Conservation (phyloP, 176 grass and related monocot species). For the Urochloa ruziziensis region DNA sequence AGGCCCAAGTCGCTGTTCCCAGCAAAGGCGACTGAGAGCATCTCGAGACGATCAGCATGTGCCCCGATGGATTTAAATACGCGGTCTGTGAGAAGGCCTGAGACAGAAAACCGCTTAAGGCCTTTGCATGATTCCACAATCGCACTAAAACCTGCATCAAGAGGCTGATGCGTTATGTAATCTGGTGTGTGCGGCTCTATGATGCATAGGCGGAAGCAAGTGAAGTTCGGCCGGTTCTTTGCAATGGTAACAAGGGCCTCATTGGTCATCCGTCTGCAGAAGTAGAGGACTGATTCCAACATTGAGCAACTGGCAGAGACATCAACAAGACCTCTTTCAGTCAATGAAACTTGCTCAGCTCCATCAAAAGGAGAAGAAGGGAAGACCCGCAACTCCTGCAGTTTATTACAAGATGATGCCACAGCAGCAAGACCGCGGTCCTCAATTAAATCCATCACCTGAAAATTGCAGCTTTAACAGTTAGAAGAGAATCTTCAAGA, state of each 20-base stretch:
- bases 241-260: slow-evolving; percentile 60
- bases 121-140: slow-evolving; percentile 70
- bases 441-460: slow-evolving; percentile 77
- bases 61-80: slow-evolving; percentile 71
- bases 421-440: slow-evolving; percentile 57
- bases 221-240: slow-evolving; percentile 65
- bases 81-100: slow-evolving; percentile 60
- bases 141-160: slow-evolving; percentile 69
- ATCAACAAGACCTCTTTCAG: slow-evolving; percentile 66
- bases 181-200: slow-evolving; percentile 62
- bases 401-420: slow-evolving; percentile 62
- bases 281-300: slow-evolving; percentile 68
- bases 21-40: slow-evolving; percentile 68
- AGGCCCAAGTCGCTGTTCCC: slow-evolving; percentile 60
- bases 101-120: slow-evolving; percentile 58
- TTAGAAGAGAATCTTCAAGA: slow-evolving; percentile 1
- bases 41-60: slow-evolving; percentile 64
- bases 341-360: slow-evolving; percentile 42
- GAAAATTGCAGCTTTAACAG: slow-evolving; percentile 14
- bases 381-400: slow-evolving; percentile 72
- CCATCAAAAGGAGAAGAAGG: slow-evolving; percentile 52
- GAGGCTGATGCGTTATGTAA: slow-evolving; percentile 50
- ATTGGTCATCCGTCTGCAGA: slow-evolving; percentile 69
- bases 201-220: slow-evolving; percentile 63
- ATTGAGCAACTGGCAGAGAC: slow-evolving; percentile 59